phyloP scores from a whole-genome alignment of 2,329 filamentous ascomycete species.

The Plectosphaerella sp. region DNA sequence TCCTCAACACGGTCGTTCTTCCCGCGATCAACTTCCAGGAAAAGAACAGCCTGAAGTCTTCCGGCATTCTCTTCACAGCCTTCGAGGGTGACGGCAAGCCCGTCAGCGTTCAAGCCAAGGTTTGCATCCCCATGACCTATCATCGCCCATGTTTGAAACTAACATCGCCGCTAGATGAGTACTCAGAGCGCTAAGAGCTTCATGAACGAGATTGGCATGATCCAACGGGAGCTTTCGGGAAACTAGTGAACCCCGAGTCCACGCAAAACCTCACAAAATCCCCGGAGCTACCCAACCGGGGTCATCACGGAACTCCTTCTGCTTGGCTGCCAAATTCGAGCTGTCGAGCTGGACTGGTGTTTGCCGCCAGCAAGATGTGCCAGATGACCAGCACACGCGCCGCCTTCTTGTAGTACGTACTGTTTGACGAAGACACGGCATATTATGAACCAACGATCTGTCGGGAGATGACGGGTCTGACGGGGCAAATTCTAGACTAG shows the following conservation, averaged over 20 bases:
- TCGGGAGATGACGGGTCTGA: too few species aligned
- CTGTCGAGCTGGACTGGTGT: too few species aligned
- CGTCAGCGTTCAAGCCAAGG: constrained; percentile 58
- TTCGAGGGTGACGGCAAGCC: constrained; percentile 55
- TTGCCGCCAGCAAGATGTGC: too few species aligned
- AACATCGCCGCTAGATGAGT: constrained; percentile 41
- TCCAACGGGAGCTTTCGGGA: constrained; percentile 46
- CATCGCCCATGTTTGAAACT: neutral
- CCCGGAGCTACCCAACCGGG: too few species aligned
- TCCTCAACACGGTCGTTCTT: constrained; percentile 79
- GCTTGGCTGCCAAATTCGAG: too few species aligned
- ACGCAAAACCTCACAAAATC: too few species aligned
- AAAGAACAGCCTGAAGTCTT: constrained; percentile 66
- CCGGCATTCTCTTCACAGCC: constrained; percentile 63
- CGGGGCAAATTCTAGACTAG: too few species aligned
- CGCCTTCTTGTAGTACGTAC: too few species aligned
- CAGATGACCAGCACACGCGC: too few species aligned
- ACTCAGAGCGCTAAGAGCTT: constrained; percentile 48
- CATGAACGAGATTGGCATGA: constrained; percentile 41
- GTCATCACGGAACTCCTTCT: too few species aligned
- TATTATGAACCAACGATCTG: too few species aligned
- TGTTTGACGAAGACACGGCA: too few species aligned
- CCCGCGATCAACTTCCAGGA: constrained; percentile 77
- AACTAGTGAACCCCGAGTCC: constrained; percentile 14
- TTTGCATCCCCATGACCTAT: constrained; percentile 24